These are phyloP conservation scores for Exobasidium rhododendri DNA, from an alignment of 1,284 basidiomycete genomes.

Conservation along the genomic window DNA sequence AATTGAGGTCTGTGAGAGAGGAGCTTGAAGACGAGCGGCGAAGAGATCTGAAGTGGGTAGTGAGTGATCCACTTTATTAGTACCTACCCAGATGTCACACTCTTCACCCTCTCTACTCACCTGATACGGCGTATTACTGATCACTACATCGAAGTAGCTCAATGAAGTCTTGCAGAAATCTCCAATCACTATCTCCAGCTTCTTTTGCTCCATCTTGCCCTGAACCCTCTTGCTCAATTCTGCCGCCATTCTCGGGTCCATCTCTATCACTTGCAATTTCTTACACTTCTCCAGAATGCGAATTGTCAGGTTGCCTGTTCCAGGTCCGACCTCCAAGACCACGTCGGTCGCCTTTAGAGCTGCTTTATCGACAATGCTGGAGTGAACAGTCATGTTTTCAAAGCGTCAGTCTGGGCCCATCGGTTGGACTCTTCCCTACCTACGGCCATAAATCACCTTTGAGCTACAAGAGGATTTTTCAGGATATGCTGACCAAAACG, in stretches of 20 bases:
- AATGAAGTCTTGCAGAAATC: slow-evolving; percentile 90
- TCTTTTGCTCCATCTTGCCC: slow-evolving; percentile 95
- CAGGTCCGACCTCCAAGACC: slow-evolving; percentile 95
- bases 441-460: slow-evolving; percentile 59
- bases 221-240: slow-evolving; percentile 95
- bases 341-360: slow-evolving; percentile 89
- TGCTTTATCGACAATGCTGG: slow-evolving; percentile 63
- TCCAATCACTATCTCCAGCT: slow-evolving; percentile 88
- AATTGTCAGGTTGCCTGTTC: slow-evolving; percentile 95
- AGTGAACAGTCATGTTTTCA: background rate
- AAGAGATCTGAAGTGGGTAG: slow-evolving; percentile 70
- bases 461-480: slow-evolving; percentile 85
- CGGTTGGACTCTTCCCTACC: no score
- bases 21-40: slow-evolving; percentile 92
- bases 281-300: slow-evolving; percentile 91
- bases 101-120: slow-evolving; percentile 45
- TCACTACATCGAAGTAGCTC: slow-evolving; percentile 98
- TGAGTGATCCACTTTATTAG: no score
- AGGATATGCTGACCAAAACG: slow-evolving; percentile 95
- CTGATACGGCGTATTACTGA: slow-evolving; percentile 98
- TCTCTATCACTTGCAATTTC: slow-evolving; percentile 87
- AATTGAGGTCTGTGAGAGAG: slow-evolving; percentile 92
- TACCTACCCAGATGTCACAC: no score
- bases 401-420: no score
- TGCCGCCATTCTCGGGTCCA: slow-evolving; percentile 98